phyloP scores from a whole-genome alignment of 2,329 filamentous ascomycete species.

The Trichoderma sp. region DNA sequence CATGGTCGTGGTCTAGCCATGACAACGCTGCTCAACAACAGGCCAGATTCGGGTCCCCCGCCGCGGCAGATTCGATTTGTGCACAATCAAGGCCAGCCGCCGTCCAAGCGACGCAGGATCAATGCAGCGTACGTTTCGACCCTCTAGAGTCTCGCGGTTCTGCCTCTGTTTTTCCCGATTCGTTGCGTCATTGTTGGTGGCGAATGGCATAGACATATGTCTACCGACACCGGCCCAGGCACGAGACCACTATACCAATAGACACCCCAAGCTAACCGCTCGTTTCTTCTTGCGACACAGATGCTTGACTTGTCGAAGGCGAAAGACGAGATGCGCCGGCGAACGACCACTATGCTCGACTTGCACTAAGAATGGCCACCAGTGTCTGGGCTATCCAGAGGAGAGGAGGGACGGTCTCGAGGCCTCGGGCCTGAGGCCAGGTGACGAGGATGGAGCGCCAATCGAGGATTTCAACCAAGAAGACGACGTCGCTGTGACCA shows the following conservation, averaged over 20 bases:
- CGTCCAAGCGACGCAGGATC: constrained; percentile 74
- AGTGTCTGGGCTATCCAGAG: constrained; percentile 66
- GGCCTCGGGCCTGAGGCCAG: constrained; percentile 25
- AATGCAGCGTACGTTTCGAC: constrained; percentile 66
- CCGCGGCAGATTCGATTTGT: constrained; percentile 73
- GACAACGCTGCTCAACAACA: constrained; percentile 47
- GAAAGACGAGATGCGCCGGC: constrained; percentile 73
- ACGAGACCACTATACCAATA: background rate
- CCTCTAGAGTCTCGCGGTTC: background rate
- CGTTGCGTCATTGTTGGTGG: background rate
- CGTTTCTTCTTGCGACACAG: constrained; percentile 36
- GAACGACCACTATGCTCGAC: constrained; percentile 71
- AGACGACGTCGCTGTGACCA: background rate
- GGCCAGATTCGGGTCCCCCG: constrained; percentile 39
- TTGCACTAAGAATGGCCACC: constrained; percentile 68
- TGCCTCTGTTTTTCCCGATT: background rate
- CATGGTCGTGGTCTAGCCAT: constrained; percentile 41
- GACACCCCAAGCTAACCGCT: background rate
- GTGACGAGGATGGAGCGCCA: constrained; percentile 21
- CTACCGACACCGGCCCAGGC: background rate
- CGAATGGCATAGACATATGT: background rate
- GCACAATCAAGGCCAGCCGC: constrained; percentile 76
- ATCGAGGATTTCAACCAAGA: constrained; percentile 15
- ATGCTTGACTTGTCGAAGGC: constrained; percentile 70
- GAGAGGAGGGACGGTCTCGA: constrained; percentile 44